Conservation (phyloP, 805 yeast genomes). For the Metschnikowia lunata region DNA sequence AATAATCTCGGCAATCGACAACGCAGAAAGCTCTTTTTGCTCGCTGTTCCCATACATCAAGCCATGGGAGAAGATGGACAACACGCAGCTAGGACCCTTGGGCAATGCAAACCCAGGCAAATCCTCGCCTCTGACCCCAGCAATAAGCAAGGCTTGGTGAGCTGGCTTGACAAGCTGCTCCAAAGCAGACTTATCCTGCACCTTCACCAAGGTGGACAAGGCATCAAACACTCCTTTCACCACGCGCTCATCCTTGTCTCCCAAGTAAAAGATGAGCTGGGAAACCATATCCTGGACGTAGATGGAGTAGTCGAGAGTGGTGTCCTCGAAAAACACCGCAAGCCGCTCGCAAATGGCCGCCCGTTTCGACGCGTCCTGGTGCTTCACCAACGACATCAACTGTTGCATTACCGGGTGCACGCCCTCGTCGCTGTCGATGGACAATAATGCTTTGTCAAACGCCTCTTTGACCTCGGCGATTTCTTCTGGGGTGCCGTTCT, state of each 20-base stretch:
- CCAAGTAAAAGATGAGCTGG: constrained; percentile 65
- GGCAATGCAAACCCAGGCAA: constrained; percentile 71
- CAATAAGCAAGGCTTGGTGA: constrained; percentile 59
- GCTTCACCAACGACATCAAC: constrained; percentile 67
- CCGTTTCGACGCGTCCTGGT: constrained; percentile 64
- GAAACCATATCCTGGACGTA: constrained; percentile 74
- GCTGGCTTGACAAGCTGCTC: constrained; percentile 82
- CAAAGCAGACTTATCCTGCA: constrained; percentile 69
- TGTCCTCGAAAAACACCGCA: constrained; percentile 63
- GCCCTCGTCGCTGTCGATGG: constrained; percentile 75
- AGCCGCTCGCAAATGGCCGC: constrained; percentile 61
- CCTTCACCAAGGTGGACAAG: constrained; percentile 60
- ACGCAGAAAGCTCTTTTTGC: constrained; percentile 81
- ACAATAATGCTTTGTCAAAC: constrained; percentile 63
- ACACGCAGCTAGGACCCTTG: constrained; percentile 79
- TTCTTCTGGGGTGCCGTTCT: constrained; percentile 33
- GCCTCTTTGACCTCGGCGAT: constrained; percentile 46
- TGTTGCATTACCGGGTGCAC: constrained; percentile 82
- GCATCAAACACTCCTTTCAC: constrained; percentile 65
- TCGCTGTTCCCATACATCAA: constrained; percentile 87
- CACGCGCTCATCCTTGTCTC: constrained; percentile 59
- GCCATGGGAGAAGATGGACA: constrained; percentile 92
- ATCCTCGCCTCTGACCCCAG: constrained; percentile 61
- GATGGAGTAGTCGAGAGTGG: constrained; percentile 63
- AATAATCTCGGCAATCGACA: constrained; percentile 83